phyloP scores from a whole-genome alignment of 2,329 filamentous ascomycete species.

The Cyphellophora attinorum region DNA sequence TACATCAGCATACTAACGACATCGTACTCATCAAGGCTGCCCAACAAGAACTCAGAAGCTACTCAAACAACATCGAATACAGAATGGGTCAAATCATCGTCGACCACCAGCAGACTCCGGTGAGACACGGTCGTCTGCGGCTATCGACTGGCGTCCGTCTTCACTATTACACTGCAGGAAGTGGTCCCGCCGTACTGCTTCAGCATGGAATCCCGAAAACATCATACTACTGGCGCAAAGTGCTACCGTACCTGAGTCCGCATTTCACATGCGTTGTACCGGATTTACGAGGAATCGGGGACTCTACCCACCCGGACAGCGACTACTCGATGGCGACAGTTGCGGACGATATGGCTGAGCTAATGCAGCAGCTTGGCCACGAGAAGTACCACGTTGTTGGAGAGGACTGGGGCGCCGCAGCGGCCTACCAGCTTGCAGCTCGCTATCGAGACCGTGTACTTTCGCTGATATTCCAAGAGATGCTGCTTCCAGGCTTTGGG shows the following conservation, averaged over 20 bases:
- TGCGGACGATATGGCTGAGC: constrained; percentile 36
- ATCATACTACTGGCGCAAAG: constrained; percentile 7
- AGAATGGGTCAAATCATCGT: constrained; percentile 4
- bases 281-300: constrained; percentile 4
- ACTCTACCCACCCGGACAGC: constrained; percentile 5
- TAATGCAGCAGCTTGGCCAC: constrained; percentile 37
- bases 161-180: constrained; percentile 6
- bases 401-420: constrained; percentile 49
- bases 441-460: constrained; percentile 33
- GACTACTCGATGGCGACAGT: constrained; percentile 32
- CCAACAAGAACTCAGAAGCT: too few relatives aligned
- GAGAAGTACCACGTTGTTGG: constrained; percentile 39
- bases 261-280: constrained; percentile 4
- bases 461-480: constrained; percentile 40
- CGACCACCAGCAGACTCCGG: constrained; percentile 1
- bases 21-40: too few relatives aligned
- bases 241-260: constrained; percentile 1
- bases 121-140: constrained; percentile 2
- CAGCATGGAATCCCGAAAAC: constrained; percentile 6
- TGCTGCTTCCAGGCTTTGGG: constrained; percentile 42
- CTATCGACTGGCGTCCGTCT: constrained; percentile 5
- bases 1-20: too few relatives aligned
- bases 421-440: constrained; percentile 46
- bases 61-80: too few relatives aligned
- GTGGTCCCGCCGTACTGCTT: constrained; percentile 3